Base-by-base conservation (phyloP, 2,329 filamentous ascomycete genomes). In the Penicillium sp. region DNA sequence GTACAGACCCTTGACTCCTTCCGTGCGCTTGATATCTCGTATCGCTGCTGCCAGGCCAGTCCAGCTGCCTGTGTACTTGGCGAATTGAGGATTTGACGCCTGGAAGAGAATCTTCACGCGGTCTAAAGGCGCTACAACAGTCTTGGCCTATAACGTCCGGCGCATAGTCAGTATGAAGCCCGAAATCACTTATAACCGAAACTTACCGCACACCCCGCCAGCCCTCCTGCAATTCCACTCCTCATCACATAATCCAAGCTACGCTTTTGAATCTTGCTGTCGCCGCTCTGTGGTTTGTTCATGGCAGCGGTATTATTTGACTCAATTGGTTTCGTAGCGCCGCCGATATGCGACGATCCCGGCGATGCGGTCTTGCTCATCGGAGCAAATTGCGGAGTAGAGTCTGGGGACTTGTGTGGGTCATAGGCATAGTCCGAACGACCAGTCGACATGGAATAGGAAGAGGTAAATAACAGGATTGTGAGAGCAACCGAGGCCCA, bases 21-120 rank as follows among this genome's bases (percentile, higher is more conserved):
- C 89, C 43, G 84, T 79, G 25, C 74, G 77, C 66, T 94, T 90
- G 60, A 99, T 97, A 66, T 92, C 89, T 63, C 84, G 83, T 74
- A 97, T 88, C 26, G 94, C 92, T 17, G 82, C 82, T n/a, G 84
- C 83, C 19, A 96, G 86, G 46, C 94, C 94, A 53, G 84, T 83
- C 89, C 92, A 97, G 40, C 88, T 91, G 38, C 91, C 90, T 1
- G 90, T 86, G 72, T 97, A 99, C 76, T 96, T 96, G 51, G 88
- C 84, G 72, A 96, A 99, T 64, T 94, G 88, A 3, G 94, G 94
- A 68, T 94, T 97, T 69, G 89, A 91, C 50, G 94, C 89, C 74
- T 99, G 94, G 77, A 99, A 97, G 54, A 99, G 88, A 69, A 99
- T 99, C 77, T 99, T 99, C 68, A 99, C 94, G 63, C 94, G 88